Evolutionary conservation across 1,139 yeast genomes (phyloP), one percentile per base, ranked within the genome.

Genomic region (Debaryomycetaceae sp.): DNA sequence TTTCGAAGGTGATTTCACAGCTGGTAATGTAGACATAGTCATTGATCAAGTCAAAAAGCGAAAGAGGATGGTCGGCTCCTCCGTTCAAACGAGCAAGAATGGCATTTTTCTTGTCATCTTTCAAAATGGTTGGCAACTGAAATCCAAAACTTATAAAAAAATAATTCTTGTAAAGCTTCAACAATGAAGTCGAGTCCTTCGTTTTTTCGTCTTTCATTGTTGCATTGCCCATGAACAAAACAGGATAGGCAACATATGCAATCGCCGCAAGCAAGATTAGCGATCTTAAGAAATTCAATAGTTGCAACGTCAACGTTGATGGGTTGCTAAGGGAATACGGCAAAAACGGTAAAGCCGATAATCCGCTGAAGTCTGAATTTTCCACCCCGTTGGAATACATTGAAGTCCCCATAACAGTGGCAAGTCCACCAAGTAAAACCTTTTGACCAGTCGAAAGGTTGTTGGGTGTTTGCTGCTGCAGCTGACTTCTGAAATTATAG

Each of bases 381-480:
- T 57, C 56, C 7, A 56, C 56, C 13, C 28, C 28, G 15, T 25
- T 25, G n/a, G 56, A 55, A 32, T 66, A 57, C 33, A 64, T 48
- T 1, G 71, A 60, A 3, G 71, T 61, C 11, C 78, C 80, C 56
- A 72, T 56, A 36, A 74, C 63, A 8, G 73, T 62, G 19, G 78
- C 75, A 66, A 74, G 61, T 23, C 78, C 77, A n/a, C 80, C 80
- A 30, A 75, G 43, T 28, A 74, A 48, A 25, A 62, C 48, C 44
- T 67, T 68, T 29, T 32, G 35, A 14, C 35, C 35, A 34, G 34
- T 42, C n/a, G 37, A 35, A 6, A 41, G 35, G 14, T 31, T 38
- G 22, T 35, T 36, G 15, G 36, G 38, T 15, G 29, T 21, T 18
- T 30, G 34, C 12, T 28, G 31, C 8, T 34, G 33, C 12, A 20